These are phyloP conservation scores for Platismatia glauca DNA, from an alignment of 495 filamentous ascomycete species.

Conservation along the genomic window DNA sequence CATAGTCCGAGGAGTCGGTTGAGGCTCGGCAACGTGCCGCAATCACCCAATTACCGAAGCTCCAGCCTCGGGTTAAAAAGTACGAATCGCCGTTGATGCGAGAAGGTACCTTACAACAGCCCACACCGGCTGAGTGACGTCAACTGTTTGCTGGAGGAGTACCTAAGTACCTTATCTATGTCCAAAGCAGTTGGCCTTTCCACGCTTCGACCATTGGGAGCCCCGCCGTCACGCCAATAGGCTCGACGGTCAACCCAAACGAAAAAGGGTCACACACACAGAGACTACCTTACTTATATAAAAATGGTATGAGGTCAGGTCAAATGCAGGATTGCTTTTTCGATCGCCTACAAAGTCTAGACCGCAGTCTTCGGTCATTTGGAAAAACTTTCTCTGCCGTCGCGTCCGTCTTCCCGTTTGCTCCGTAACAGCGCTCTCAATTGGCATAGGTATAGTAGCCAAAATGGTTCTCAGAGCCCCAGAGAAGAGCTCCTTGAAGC, in stretches of 20 bases:
- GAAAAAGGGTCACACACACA: not conserved
- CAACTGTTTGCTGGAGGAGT: too few relatives aligned
- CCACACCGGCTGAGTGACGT: too few relatives aligned
- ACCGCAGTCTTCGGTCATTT: not conserved
- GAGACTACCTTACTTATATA: too few relatives aligned
- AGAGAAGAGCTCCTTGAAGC: conserved; percentile 48
- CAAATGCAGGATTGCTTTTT: not conserved
- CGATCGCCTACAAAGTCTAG: not conserved
- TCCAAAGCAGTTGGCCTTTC: not conserved
- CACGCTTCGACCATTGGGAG: not conserved
- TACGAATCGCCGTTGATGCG: too few relatives aligned
- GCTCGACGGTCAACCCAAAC: not conserved
- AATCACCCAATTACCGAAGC: too few relatives aligned
- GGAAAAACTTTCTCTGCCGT: not conserved
- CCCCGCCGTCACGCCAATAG: not conserved
- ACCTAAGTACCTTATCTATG: too few relatives aligned
- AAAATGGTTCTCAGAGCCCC: conserved; percentile 38
- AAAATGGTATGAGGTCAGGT: too few relatives aligned
- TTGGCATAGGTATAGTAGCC: not conserved
- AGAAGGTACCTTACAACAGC: too few relatives aligned
- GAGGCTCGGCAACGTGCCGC: too few relatives aligned
- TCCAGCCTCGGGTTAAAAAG: too few relatives aligned
- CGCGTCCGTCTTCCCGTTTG: not conserved
- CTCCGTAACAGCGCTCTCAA: not conserved
- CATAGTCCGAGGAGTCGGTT: too few relatives aligned